Base-by-base conservation (phyloP, 2,329 filamentous ascomycete genomes). In the Diaporthe longicolla region DNA sequence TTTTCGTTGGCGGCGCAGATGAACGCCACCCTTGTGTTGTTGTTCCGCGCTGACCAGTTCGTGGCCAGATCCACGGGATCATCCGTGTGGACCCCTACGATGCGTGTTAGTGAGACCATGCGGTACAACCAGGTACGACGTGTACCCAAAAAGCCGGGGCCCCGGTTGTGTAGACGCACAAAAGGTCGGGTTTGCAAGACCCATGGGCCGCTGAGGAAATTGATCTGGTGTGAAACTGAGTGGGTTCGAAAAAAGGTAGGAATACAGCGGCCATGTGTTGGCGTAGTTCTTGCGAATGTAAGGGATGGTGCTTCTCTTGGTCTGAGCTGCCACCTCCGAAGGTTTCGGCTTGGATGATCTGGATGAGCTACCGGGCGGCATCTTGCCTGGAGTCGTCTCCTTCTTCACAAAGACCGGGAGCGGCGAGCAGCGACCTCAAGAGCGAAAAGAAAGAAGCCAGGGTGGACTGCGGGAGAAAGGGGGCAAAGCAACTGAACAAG, bases 1-100 rank as follows among this genome's bases (percentile, higher is more conserved):
- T 92, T 93, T 81, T 95, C 93, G 82, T 95, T 94, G 63, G 93
- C 93, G 72, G 91, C 89, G 77, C 93, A 94, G 76, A 94, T 89
- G 74, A 94, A 91, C 0, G 92, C 91, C 72, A 94, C 88, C 65
- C 77, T 77, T 26, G 83, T 81, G 37, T 82, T 84, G 63, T 88
- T 86, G 57, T 77, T 71, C 29, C 80, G 77, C 32, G 76, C 76
- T 17, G 82, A 81, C 88, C 91, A 93, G 73, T 88, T 85, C 45
- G 93, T 83, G 29, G 92, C 90, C 54, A 87, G 85, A 80, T 89
- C 87, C 40, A 91, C 89, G 1, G 91, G 90, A 78, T 93, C 91
- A 19, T 87, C 89, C 13, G 84, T 79, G 70, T 87, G 86, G 26
- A 93, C 85, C 69, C 85, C 85, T 87, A 52, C 66, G 13, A 35